Evolutionary conservation across 2,329 filamentous ascomycete genomes (phyloP).

Genomic region (Nemania sp.): DNA sequence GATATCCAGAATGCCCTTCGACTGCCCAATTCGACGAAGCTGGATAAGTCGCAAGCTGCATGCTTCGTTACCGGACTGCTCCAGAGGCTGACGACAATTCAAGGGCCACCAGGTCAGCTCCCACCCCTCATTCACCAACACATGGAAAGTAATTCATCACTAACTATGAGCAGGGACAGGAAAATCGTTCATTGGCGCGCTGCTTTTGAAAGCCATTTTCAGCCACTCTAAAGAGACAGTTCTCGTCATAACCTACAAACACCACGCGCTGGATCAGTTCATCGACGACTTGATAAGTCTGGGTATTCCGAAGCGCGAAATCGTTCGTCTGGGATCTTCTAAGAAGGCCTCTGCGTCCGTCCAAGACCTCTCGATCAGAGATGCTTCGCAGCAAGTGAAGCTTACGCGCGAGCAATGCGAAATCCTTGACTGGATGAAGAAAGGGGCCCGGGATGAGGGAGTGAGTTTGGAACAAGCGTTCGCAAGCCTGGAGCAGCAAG

Average conservation of each 20-base stretch:
- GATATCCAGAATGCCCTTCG: slow-evolving; percentile 3
- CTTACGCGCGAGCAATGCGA: slow-evolving; percentile 5
- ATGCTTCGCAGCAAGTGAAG: slow-evolving; percentile 44
- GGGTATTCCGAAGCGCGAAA: slow-evolving; percentile 53
- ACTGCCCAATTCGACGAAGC: not conserved
- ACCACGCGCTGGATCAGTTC: slow-evolving; percentile 68
- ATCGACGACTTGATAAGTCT: slow-evolving; percentile 64
- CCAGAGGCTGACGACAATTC: slow-evolving; percentile 62
- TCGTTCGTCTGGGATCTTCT: slow-evolving; percentile 63
- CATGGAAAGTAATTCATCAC: not conserved
- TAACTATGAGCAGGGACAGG: slow-evolving; percentile 61
- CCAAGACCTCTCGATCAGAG: slow-evolving; percentile 50
- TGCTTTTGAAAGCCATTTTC: slow-evolving; percentile 60
- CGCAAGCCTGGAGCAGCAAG: slow-evolving; percentile 18
- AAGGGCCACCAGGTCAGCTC: slow-evolving; percentile 70
- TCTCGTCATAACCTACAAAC: slow-evolving; percentile 68
- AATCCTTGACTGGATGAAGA: slow-evolving; percentile 37
- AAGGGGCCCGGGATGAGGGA: slow-evolving; percentile 38
- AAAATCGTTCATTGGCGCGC: slow-evolving; percentile 72
- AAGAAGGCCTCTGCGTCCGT: not conserved
- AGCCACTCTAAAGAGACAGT: slow-evolving; percentile 53
- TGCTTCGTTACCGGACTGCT: slow-evolving; percentile 59
- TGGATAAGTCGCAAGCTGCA: slow-evolving; percentile 52
- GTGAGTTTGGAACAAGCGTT: slow-evolving; percentile 29
- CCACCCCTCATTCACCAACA: not conserved